A percentile compares a stretch with the other conserved stretches of the same genome.
phyloP scores from a whole-genome alignment of 441 rosid species.

The Erodium chrysanthum region DNA sequence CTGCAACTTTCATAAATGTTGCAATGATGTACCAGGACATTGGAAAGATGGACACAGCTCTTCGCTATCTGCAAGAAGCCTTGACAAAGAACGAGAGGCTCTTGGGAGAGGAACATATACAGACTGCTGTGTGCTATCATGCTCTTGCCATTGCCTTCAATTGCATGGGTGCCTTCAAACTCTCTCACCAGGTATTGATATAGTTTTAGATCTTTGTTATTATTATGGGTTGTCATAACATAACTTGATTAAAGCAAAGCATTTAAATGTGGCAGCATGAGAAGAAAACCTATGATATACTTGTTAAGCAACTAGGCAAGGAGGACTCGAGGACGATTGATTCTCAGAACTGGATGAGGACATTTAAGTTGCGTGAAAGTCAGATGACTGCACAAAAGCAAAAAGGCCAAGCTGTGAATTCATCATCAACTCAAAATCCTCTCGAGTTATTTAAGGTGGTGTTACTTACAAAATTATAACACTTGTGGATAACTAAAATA shows the following conservation, averaged over 20 bases:
- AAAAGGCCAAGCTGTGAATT: conserved; percentile 76
- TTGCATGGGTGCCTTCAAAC: conserved; percentile 96
- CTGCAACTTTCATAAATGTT: conserved; percentile 94
- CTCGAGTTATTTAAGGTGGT: conserved; percentile 80
- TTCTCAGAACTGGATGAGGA: conserved; percentile 90
- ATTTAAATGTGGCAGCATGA: conserved; percentile 58
- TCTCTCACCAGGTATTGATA: conserved; percentile 79
- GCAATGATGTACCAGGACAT: conserved; percentile 99
- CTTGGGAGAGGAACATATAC: conserved; percentile 91
- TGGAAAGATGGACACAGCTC: conserved; percentile 95
- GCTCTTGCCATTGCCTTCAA: conserved; percentile 98
- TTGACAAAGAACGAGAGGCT: conserved; percentile 93
- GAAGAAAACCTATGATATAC: conserved; percentile 95
- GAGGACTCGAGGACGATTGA: conserved; percentile 90
- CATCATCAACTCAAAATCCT: conserved; percentile 82
- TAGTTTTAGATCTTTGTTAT: neutral
- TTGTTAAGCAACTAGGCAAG: conserved; percentile 92
- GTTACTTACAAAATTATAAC: neutral
- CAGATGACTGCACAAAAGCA: conserved; percentile 94
- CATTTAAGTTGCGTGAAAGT: conserved; percentile 87
- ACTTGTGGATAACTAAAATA: too few relatives aligned
- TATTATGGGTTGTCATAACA: neutral
- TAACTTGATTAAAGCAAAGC: conserved; percentile 10
- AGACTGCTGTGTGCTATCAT: conserved; percentile 98
- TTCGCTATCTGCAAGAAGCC: conserved; percentile 97